phyloP scores from a whole-genome alignment of 2,329 filamentous ascomycete genomes.

The Hirsutella thompsonii region DNA sequence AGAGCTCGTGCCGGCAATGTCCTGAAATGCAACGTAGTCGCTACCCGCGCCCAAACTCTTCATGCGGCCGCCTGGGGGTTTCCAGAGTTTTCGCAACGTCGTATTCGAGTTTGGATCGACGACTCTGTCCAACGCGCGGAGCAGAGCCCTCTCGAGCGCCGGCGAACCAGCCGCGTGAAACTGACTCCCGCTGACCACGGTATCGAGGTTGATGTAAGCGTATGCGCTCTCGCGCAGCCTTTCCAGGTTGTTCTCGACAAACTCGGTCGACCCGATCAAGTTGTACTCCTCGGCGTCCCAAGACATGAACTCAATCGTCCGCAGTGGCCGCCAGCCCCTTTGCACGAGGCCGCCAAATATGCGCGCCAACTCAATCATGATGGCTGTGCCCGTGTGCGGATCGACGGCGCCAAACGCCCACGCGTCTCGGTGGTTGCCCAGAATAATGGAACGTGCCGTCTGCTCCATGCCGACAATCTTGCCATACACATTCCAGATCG shows the following conservation, averaged over 20 bases:
- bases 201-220: constrained; percentile 86
- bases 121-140: constrained; percentile 62
- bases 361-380: constrained; percentile 79
- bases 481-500: constrained; percentile 86
- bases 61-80: constrained; percentile 46
- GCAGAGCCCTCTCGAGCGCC: constrained; percentile 58
- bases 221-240: constrained; percentile 59
- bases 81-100: constrained; percentile 66
- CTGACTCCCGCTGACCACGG: constrained; percentile 60
- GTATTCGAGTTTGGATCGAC: constrained; percentile 58
- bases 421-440: constrained; percentile 88
- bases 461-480: constrained; percentile 77
- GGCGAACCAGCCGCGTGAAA: constrained; percentile 75
- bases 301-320: constrained; percentile 93
- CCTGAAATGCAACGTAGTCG: constrained; percentile 84
- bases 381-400: constrained; percentile 76
- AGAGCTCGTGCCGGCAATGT: constrained; percentile 78
- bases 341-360: constrained; percentile 68
- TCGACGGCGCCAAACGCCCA: constrained; percentile 84
- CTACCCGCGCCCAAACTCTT: constrained; percentile 60
- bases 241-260: constrained; percentile 75
- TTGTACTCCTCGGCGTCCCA: constrained; percentile 96
- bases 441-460: constrained; percentile 66
- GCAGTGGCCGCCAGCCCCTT: constrained; percentile 76
- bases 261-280: constrained; percentile 85